Base-by-base conservation (phyloP, 139 green algal genomes). In the Chlorokybus atmophyticus region DNA sequence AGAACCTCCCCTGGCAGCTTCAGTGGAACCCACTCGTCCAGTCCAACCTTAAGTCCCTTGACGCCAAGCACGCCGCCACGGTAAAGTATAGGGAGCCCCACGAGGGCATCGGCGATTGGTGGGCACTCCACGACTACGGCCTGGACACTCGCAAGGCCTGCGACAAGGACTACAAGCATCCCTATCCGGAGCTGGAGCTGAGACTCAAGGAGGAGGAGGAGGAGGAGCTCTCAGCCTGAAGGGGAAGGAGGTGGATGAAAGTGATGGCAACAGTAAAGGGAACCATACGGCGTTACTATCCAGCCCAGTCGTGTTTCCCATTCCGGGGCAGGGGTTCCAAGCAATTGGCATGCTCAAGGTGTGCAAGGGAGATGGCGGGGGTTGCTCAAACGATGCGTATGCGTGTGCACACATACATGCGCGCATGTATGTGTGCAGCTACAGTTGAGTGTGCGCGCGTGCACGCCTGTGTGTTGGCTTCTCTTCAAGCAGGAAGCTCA, bases 71-170 rank as follows among this genome's bases (percentile, higher is more conserved):
- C 60, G 68, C 65, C 0, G 1, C 61, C 50, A 66, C 83, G 17
- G 52, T 68, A 21, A 93, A 93, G 70, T 60, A 64, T 5, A 59
- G 60, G 0, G 38, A 42, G 3, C 75, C 85, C 1, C 84, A 94
- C 67, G 62, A 74, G 28, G 75, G 91, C 54, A 73, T 94, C 26
- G 86, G 87, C 30, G 79, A 81, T 75, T 95, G 82, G 84, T 88
- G 81, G 81, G 70, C 83, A n/a, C 64, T 94, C 47, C 94, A 95
- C 54, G 87, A 95, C 72, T 94, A 93, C 63, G 85, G 87, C 3
- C 52, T 77, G 5, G 82, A 93, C 1, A 44, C 56, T 0, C 67
- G 94, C 5, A 77, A 73, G 47, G 52, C 19, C 3, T 95, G 87
- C 86, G 38, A 59, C 0, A 32, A 38, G 1, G 75, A 84, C 57